A percentile compares a stretch with the other conserved stretches of the same genome.
These are phyloP conservation scores for Diaporthe citrichinensis DNA, from an alignment of 2,329 filamentous ascomycete species.

Conservation along the genomic window DNA sequence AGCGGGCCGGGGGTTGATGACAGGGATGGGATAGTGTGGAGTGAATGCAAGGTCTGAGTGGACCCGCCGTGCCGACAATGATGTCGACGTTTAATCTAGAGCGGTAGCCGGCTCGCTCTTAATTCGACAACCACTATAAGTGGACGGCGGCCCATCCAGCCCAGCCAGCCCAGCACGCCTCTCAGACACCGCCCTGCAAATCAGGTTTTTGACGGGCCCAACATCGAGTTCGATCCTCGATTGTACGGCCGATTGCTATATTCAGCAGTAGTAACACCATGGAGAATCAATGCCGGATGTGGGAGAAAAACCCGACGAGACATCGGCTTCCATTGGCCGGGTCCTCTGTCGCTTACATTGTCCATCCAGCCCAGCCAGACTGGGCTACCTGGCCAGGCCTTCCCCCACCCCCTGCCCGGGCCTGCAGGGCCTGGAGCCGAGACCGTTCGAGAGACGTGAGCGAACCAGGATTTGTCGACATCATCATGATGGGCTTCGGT, in stretches of 20 bases:
- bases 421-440: not conserved
- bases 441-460: not conserved
- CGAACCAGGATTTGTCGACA: not conserved
- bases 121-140: constrained; percentile 35
- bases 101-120: constrained; percentile 12
- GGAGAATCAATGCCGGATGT: constrained; percentile 8
- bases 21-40: constrained; percentile 18
- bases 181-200: constrained; percentile 26
- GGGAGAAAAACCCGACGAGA: constrained; percentile 7
- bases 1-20: constrained; percentile 11
- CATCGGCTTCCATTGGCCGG: too few species aligned
- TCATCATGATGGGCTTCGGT: not conserved
- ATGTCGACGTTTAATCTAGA: constrained; percentile 19
- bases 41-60: constrained; percentile 18
- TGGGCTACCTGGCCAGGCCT: too few species aligned
- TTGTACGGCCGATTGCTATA: constrained; percentile 2
- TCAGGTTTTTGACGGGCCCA: constrained; percentile 33
- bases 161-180: not conserved
- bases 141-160: not conserved
- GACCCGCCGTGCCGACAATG: constrained; percentile 11
- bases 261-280: not conserved
- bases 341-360: too few species aligned
- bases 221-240: constrained; percentile 15
- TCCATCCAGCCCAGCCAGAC: too few species aligned
- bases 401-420: not conserved